phyloP scores from a whole-genome alignment of 352 stramenopile species.

The Pythium phragmiticola region DNA sequence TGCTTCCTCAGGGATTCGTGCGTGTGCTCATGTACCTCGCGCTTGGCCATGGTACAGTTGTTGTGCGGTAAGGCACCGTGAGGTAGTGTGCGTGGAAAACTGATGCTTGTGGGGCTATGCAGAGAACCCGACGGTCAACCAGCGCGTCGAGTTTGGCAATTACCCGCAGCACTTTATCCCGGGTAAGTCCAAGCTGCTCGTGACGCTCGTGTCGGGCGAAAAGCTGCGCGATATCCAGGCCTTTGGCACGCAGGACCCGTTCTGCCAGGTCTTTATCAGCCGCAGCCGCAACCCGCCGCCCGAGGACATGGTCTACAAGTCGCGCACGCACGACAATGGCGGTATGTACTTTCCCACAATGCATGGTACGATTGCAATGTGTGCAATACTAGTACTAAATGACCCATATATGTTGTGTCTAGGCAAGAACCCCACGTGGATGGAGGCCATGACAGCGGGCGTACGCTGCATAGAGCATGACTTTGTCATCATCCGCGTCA shows the following conservation, averaged over 20 bases:
- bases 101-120: not conserved
- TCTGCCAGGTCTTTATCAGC: conserved; percentile 70
- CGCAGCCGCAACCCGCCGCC: conserved; percentile 34
- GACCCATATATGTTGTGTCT: not conserved
- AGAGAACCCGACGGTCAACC: conserved; percentile 75
- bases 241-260: conserved; percentile 75
- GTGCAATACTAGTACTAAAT: not conserved
- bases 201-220: conserved; percentile 63
- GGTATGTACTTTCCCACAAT: conserved; percentile 24
- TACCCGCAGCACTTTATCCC: conserved; percentile 79
- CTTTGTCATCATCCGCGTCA: conserved; percentile 73
- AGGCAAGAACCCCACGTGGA: conserved; percentile 80
- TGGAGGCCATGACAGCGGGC: conserved; percentile 55
- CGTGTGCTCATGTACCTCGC: conserved; percentile 72
- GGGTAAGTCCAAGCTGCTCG: conserved; percentile 66
- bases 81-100: conserved; percentile 3
- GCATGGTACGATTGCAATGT: not conserved
- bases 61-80: not conserved
- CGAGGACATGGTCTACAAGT: conserved; percentile 65
- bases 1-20: conserved; percentile 67
- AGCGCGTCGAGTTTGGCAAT: conserved; percentile 60
- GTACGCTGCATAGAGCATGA: conserved; percentile 82
- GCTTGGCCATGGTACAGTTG: conserved; percentile 50
- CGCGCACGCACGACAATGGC: conserved; percentile 78
- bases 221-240: conserved; percentile 78